Percentiles rank a stretch among this genome's conserved stretches.
phyloP scores from a whole-genome alignment of 2,329 filamentous ascomycete species.

The Chaetothyriales sp. region DNA sequence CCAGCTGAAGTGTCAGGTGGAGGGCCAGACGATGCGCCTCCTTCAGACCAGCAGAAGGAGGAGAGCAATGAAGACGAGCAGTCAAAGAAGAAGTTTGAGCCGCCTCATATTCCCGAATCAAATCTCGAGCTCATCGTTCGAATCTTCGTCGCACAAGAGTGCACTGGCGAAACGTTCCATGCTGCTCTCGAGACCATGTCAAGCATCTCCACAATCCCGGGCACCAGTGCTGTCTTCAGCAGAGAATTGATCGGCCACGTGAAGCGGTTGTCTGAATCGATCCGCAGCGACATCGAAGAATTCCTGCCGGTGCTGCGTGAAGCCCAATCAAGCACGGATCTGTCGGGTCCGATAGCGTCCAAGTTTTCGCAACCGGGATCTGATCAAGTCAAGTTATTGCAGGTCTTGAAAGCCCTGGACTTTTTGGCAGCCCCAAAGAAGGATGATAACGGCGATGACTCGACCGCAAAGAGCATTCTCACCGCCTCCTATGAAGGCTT shows the following conservation, averaged over 20 bases:
- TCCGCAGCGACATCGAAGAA: slow-evolving; percentile 69
- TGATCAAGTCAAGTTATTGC: slow-evolving; percentile 87
- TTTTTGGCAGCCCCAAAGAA: slow-evolving; percentile 81
- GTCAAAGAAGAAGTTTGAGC: slow-evolving; percentile 51
- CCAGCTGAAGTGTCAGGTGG: slow-evolving; percentile 12
- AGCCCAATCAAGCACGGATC: slow-evolving; percentile 78
- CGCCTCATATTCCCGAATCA: slow-evolving; percentile 71
- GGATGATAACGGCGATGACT: slow-evolving; percentile 37
- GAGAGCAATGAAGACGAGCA: slow-evolving; percentile 30
- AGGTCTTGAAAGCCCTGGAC: slow-evolving; percentile 83
- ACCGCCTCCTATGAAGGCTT: slow-evolving; percentile 78
- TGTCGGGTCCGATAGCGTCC: slow-evolving; percentile 81
- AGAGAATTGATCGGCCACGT: slow-evolving; percentile 81
- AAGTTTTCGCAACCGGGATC: slow-evolving; percentile 95
- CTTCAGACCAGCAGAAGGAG: slow-evolving; percentile 11
- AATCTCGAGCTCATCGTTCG: slow-evolving; percentile 91
- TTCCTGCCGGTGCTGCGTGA: slow-evolving; percentile 73
- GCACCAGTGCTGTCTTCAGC: slow-evolving; percentile 80
- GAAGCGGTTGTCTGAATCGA: slow-evolving; percentile 66
- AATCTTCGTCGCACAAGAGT: slow-evolving; percentile 89
- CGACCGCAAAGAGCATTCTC: slow-evolving; percentile 62
- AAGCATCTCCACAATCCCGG: slow-evolving; percentile 84
- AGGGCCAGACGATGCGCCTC: not conserved
- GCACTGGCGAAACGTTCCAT: slow-evolving; percentile 93
- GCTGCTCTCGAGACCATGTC: slow-evolving; percentile 98